Percentiles rank a stretch among this genome's conserved stretches.
phyloP scores from a whole-genome alignment of 78 protist genomes.

The Salpingoeca rosetta region DNA sequence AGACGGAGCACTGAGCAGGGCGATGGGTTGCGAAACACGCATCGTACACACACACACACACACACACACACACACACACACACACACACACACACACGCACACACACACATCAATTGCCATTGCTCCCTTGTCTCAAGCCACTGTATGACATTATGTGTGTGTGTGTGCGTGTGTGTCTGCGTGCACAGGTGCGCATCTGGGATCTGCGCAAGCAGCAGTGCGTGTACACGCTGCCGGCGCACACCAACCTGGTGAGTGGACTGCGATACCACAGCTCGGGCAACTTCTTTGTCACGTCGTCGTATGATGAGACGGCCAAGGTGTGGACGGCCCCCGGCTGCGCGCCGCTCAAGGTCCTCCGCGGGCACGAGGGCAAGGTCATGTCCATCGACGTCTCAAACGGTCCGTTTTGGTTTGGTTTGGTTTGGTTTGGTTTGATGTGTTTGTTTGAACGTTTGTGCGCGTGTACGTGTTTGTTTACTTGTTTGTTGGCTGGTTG shows the following conservation, averaged over 20 bases:
- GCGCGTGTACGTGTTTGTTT: not conserved
- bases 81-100: too few relatives aligned
- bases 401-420: not conserved
- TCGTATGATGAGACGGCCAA: slow-evolving; percentile 16
- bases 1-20: too few relatives aligned
- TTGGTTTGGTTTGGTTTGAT: not conserved
- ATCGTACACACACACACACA: too few relatives aligned
- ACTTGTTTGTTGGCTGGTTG: not conserved
- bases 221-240: slow-evolving; percentile 32
- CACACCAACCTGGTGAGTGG: slow-evolving; percentile 30
- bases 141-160: too few relatives aligned
- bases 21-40: too few relatives aligned
- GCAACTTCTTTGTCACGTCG: not conserved
- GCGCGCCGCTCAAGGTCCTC: slow-evolving; percentile 23
- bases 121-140: too few relatives aligned
- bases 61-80: too few relatives aligned
- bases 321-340: slow-evolving; percentile 29
- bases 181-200: slow-evolving; percentile 33
- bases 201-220: slow-evolving; percentile 55
- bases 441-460: not conserved
- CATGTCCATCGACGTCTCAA: not conserved
- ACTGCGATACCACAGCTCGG: slow-evolving; percentile 4
- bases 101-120: too few relatives aligned
- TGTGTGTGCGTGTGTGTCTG: too few relatives aligned
- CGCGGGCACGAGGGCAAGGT: slow-evolving; percentile 15